Evolutionary conservation across 2,329 filamentous ascomycete species (phyloP).

Genomic region (Aspergillus uvarum): DNA sequence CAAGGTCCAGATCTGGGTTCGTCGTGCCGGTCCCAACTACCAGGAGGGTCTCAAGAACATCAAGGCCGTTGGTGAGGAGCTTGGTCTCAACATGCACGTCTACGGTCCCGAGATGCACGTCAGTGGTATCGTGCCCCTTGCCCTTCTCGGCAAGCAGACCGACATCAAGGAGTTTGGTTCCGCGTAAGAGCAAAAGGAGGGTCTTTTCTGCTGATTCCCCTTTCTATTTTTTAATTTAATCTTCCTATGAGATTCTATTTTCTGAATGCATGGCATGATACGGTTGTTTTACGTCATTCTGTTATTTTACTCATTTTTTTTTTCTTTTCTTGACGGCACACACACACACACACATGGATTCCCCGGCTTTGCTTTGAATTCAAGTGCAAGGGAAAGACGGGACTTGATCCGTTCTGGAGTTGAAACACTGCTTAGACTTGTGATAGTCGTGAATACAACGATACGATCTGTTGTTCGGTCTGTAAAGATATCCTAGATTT

Average conservation of each 20-base stretch:
- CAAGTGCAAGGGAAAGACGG: constrained; percentile 14
- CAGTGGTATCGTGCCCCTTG: constrained; percentile 91
- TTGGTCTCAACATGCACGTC: constrained; percentile 92
- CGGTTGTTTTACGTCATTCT: constrained; percentile 27
- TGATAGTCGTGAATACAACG: constrained; percentile 17
- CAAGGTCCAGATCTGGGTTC: constrained; percentile 97
- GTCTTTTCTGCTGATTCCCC: constrained; percentile 12
- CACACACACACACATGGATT: constrained; percentile 6
- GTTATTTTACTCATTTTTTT: constrained; percentile 23
- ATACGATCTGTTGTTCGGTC: constrained; percentile 7
- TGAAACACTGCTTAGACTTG: constrained; percentile 13
- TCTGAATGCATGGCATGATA: constrained; percentile 43
- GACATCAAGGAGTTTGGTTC: constrained; percentile 61
- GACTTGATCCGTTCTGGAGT: constrained; percentile 17
- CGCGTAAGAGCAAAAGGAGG: constrained; percentile 26
- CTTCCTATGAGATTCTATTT: constrained; percentile 27
- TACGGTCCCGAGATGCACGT: constrained; percentile 83
- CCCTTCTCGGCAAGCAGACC: constrained; percentile 65
- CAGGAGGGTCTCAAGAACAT: constrained; percentile 99
- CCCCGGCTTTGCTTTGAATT: constrained; percentile 7
- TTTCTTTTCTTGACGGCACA: constrained; percentile 32
- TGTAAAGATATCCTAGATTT: too few relatives aligned
- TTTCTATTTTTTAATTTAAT: constrained; percentile 27
- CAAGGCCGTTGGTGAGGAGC: constrained; percentile 91
- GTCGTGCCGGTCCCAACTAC: constrained; percentile 91